These are phyloP conservation scores for Mycena chlorophos DNA, from an alignment of 768 basidiomycete genomes.

Conservation along the genomic window DNA sequence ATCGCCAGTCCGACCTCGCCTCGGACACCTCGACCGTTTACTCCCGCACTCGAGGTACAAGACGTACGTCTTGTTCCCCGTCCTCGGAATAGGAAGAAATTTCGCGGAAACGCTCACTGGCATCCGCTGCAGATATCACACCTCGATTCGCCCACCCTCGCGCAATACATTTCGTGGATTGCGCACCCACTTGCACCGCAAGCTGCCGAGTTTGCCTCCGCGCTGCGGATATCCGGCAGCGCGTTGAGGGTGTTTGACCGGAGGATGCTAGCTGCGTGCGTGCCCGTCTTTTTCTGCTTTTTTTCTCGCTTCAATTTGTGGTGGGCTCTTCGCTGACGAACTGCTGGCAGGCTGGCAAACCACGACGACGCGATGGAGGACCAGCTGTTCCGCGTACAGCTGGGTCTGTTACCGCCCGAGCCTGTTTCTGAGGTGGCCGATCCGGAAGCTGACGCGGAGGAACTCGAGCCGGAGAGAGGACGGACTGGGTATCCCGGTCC, in stretches of 20 bases:
- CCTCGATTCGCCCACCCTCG: constrained; percentile 7
- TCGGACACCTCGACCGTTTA: no score
- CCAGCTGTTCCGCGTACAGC: constrained; percentile 11
- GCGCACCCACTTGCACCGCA: constrained; percentile 5
- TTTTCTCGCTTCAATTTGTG: no score
- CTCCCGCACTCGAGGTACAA: no score
- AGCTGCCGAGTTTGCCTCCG: constrained; percentile 13
- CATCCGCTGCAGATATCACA: constrained; percentile 16
- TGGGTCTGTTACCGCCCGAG: constrained; percentile 2
- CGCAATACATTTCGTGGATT: constrained; percentile 8
- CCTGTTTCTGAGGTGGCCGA: not conserved
- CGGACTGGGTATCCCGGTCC: no score
- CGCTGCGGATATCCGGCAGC: constrained; percentile 13
- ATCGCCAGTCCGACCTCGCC: no score
- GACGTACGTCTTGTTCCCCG: not conserved
- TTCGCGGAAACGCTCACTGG: no score
- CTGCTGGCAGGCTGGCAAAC: constrained; percentile 12
- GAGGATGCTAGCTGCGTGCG: constrained; percentile 9
- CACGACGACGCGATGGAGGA: constrained; percentile 10
- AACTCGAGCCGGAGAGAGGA: no score
- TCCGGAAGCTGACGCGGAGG: not conserved
- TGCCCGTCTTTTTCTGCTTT: not conserved
- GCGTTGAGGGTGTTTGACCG: constrained; percentile 14
- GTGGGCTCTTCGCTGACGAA: no score
- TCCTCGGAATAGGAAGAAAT: not conserved